Conservation (phyloP, 306 rosid species). For the Fagus sylvatica region DNA sequence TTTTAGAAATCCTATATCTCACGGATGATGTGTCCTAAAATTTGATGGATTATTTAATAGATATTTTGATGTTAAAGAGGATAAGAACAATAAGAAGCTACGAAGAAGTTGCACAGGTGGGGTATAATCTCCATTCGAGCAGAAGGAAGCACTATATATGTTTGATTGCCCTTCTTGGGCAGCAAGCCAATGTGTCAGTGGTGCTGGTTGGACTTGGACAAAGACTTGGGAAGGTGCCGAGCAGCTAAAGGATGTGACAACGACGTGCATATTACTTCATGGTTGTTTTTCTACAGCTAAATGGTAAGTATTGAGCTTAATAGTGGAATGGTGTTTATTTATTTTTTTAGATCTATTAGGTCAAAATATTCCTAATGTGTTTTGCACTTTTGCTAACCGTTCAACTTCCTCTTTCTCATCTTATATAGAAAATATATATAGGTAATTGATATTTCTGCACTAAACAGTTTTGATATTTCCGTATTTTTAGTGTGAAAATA, state of each 20-base stretch:
- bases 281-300: background rate
- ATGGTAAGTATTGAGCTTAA: background rate
- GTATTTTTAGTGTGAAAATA: too few species aligned
- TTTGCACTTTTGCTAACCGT: too few species aligned
- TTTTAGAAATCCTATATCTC: too few species aligned
- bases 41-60: too few species aligned
- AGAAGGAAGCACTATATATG: background rate
- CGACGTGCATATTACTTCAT: background rate
- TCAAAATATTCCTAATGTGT: too few species aligned
- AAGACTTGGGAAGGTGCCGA: background rate
- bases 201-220: background rate
- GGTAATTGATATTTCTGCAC: too few species aligned
- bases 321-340: background rate
- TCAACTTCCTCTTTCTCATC: too few species aligned
- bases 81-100: background rate
- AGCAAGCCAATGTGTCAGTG: background rate
- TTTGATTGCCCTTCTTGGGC: background rate
- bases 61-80: background rate
- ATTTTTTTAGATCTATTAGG: background rate
- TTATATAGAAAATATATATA: too few species aligned
- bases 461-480: too few species aligned
- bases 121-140: background rate
- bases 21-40: too few species aligned
- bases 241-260: background rate
- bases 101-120: constrained; percentile 17